Conservation (phyloP, 2,329 filamentous ascomycete species). For the Claviceps sp. region DNA sequence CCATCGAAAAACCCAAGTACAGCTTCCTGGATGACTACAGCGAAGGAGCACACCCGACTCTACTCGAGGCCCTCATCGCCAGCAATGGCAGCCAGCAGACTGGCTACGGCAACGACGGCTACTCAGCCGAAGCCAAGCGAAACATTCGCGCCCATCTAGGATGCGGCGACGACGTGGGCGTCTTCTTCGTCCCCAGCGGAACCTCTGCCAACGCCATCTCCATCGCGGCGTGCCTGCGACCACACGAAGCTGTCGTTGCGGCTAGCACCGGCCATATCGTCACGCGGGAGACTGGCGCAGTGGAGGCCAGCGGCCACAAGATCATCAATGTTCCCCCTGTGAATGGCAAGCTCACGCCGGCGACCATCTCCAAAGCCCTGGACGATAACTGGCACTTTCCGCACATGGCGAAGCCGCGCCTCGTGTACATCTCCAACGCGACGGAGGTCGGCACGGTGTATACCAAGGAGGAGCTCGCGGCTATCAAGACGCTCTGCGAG, state of each 20-base stretch:
- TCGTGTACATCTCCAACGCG: constrained; percentile 40
- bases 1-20: constrained; percentile 16
- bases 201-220: constrained; percentile 38
- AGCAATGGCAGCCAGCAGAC: constrained; percentile 31
- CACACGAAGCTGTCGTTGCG: constrained; percentile 37
- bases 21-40: constrained; percentile 39
- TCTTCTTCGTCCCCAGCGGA: constrained; percentile 38
- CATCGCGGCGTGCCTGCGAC: constrained; percentile 35
- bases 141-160: constrained; percentile 26
- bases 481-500: constrained; percentile 29
- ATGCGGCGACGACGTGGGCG: constrained; percentile 26
- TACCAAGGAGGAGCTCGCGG: constrained; percentile 25
- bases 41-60: constrained; percentile 35
- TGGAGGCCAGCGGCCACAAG: constrained; percentile 37
- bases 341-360: constrained; percentile 33
- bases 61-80: constrained; percentile 30
- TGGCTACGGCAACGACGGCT: constrained; percentile 33
- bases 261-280: constrained; percentile 36
- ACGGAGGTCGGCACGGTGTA: constrained; percentile 37
- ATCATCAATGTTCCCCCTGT: constrained; percentile 32
- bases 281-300: constrained; percentile 34
- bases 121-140: constrained; percentile 26
- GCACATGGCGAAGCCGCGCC: constrained; percentile 34
- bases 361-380: constrained; percentile 26
- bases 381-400: constrained; percentile 37